A percentile compares a stretch with the other conserved stretches of the same genome.
phyloP scores from a whole-genome alignment of 225 moss, liverwort and hornwort genomes.

The Bryum argenteum region DNA sequence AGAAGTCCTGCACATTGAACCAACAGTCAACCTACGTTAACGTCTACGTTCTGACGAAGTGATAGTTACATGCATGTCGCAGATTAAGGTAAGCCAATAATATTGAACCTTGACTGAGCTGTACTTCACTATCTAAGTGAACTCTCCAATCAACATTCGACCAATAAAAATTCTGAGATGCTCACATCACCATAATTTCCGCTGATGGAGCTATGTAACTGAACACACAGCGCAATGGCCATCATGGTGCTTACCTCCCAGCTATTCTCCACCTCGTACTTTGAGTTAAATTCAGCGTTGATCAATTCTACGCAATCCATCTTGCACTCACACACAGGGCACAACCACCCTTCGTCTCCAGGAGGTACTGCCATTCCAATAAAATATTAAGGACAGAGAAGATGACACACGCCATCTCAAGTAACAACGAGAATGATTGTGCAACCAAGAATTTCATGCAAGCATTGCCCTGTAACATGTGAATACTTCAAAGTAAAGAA shows the following conservation, averaged over 20 bases:
- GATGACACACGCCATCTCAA: conserved; percentile 10
- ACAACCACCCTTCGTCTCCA: conserved; percentile 96
- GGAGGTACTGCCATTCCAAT: conserved; percentile 76
- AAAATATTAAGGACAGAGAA: conserved; percentile 9
- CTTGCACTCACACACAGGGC: conserved; percentile 91
- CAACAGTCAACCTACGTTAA: conserved; percentile 20
- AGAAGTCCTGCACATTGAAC: conserved; percentile 52
- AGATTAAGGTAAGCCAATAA: conserved; percentile 10
- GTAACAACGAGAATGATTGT: conserved; percentile 3
- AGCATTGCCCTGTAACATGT: background rate
- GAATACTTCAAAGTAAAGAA: background rate
- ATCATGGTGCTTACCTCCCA: conserved; percentile 71
- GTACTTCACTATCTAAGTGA: background rate
- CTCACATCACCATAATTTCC: conserved; percentile 13
- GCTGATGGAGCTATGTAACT: conserved; percentile 6
- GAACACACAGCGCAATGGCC: conserved; percentile 19
- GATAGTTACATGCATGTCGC: background rate
- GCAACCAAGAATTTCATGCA: background rate
- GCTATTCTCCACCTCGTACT: conserved; percentile 76
- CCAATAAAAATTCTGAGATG: background rate
- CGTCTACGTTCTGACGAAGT: conserved; percentile 1
- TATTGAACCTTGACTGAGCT: conserved; percentile 1
- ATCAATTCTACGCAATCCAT: conserved; percentile 83
- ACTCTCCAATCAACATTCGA: conserved; percentile 12
- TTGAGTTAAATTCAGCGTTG: conserved; percentile 72